Evolutionary conservation across 2,329 filamentous ascomycete genomes (phyloP), one percentile per base, ranked within the genome.

Genomic region (Juglanconis oblonga): DNA sequence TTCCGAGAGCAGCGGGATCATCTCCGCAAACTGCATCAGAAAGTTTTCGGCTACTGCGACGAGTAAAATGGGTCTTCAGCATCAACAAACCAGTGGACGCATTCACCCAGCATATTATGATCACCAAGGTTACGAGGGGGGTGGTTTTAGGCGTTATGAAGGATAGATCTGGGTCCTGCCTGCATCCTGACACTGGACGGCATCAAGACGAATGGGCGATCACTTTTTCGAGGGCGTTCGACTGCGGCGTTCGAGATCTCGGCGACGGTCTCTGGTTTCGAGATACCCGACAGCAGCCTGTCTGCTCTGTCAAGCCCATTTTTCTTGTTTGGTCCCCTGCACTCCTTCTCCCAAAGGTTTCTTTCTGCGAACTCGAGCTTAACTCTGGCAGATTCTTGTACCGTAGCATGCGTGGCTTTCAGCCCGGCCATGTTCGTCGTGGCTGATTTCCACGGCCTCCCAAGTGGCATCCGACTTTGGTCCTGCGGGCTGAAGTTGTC

Each of bases 1-100:
- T 96, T 96, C 69, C 77, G 83, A 24, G 73, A 79, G 47, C 91
- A 96, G 72, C 84, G 92, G 55, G 76, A 82, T 11, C 88, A 82
- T 64, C 76, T 93, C 8, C 76, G 77, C 55, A 74, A 77, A 40
- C 71, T 89, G 2, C 82, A 83, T 58, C 74, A 77, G 59, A 74
- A 72, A 62, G 67, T 64, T 10, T 71, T 75, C 8, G 73, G 73
- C 13, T 69, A 72, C 24, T 73, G 72, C 54, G 66, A 69, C 10
- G 67, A 71, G 50, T 72, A 63, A 67, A 5, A 10, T n/a, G 33
- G 8, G 24, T n/a, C 13, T 14, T 14, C 35, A 32, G 3, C 17
- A 32, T 5, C 10, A 40, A 10, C 11, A 7, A 5, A 32, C 13
- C n/a, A 13, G n/a, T 17, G 8, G 42, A 17, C 14, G 17, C 14